Percentiles rank a stretch among this genome's conserved stretches.
Conservation (phyloP, 495 filamentous ascomycete species). For the Alectoria sarmentosa region DNA sequence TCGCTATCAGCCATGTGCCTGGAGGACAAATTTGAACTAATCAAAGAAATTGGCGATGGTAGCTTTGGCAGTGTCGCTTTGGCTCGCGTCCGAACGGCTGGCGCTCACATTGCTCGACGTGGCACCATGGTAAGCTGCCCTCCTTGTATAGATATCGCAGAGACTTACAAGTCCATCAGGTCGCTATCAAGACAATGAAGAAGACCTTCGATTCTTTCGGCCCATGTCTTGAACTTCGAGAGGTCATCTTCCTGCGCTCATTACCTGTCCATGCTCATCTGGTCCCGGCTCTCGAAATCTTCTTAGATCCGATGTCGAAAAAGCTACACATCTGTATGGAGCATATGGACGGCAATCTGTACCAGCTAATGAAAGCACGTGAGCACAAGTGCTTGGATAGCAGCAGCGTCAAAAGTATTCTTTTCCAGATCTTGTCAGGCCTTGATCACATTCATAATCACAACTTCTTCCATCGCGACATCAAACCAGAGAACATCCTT, state of each 20-base stretch:
- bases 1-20: slow-evolving; percentile 49
- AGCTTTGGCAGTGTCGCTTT: slow-evolving; percentile 96
- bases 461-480: slow-evolving; percentile 97
- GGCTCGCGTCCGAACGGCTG: slow-evolving; percentile 82
- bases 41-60: slow-evolving; percentile 98
- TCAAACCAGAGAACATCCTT: slow-evolving; percentile 98
- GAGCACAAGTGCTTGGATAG: slow-evolving; percentile 91
- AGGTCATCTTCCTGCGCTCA: slow-evolving; percentile 92
- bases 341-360: slow-evolving; percentile 99
- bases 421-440: slow-evolving; percentile 93
- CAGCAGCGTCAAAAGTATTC: slow-evolving; percentile 90
- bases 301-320: slow-evolving; percentile 89
- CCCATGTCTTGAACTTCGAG: slow-evolving; percentile 84
- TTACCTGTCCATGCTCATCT: slow-evolving; percentile 83
- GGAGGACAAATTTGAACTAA: slow-evolving; percentile 87
- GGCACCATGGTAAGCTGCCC: slow-evolving; percentile 75
- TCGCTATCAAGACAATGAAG: slow-evolving; percentile 99
- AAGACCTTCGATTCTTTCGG: slow-evolving; percentile 92
- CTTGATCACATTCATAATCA: slow-evolving; percentile 96
- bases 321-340: slow-evolving; percentile 99
- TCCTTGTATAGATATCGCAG: slow-evolving; percentile 4
- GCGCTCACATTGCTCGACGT: slow-evolving; percentile 78
- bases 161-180: slow-evolving; percentile 49
- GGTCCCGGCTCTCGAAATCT: slow-evolving; percentile 96
- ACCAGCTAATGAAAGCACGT: slow-evolving; percentile 96